phyloP scores from a whole-genome alignment of 1,284 basidiomycete species.

The Schizophyllum amplum region DNA sequence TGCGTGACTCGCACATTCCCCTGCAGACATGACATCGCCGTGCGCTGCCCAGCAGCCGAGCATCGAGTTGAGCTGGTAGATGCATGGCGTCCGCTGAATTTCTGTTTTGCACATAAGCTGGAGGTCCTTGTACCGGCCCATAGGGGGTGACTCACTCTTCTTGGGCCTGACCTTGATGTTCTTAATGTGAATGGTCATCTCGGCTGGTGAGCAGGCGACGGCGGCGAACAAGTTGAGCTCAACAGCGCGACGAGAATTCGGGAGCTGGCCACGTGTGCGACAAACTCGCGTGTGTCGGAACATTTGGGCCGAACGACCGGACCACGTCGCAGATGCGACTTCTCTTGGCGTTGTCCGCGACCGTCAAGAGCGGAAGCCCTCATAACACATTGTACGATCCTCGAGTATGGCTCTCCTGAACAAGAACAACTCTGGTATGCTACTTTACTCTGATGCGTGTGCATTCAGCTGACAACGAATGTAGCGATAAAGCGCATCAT shows the following conservation, averaged over 20 bases:
- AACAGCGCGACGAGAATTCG: background rate
- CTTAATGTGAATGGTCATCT: constrained; percentile 58
- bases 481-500: constrained; percentile 91
- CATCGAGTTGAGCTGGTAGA: constrained; percentile 33
- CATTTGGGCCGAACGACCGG: background rate
- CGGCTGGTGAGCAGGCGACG: background rate
- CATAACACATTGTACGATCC: too few relatives aligned
- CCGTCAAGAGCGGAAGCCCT: too few relatives aligned
- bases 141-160: constrained; percentile 49
- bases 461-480: constrained; percentile 5
- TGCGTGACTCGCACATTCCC: constrained; percentile 59
- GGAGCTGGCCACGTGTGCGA: background rate
- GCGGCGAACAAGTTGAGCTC: background rate
- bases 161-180: constrained; percentile 76
- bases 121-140: too few relatives aligned
- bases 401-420: constrained; percentile 49
- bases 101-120: too few relatives aligned
- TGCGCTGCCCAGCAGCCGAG: constrained; percentile 89
- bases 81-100: background rate
- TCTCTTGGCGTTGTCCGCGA: too few relatives aligned
- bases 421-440: constrained; percentile 78
- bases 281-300: background rate
- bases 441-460: background rate
- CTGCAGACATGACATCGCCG: constrained; percentile 57
- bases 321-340: too few relatives aligned